Conservation (phyloP, 73 alveolate genomes). For the Tetrahymena borealis region DNA sequence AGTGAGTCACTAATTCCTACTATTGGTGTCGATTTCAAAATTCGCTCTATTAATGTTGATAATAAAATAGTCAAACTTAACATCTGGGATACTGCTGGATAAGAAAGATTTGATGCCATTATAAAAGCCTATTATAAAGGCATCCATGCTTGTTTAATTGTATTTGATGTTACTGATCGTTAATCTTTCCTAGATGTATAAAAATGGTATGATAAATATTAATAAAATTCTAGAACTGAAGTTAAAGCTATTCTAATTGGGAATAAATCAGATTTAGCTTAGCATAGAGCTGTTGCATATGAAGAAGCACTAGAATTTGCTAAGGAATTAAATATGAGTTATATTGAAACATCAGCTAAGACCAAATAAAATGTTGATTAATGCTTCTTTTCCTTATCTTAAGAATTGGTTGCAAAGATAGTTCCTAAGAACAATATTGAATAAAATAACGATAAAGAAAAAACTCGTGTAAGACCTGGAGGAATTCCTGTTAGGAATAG, state of each 20-base stretch:
- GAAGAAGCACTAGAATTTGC: constrained; percentile 30
- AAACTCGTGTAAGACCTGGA: background rate
- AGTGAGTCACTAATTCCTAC: constrained; percentile 56
- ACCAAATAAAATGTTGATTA: constrained; percentile 19
- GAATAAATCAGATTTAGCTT: constrained; percentile 6
- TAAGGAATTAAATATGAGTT: constrained; percentile 7
- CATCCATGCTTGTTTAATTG: constrained; percentile 50
- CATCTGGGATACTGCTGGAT: constrained; percentile 94
- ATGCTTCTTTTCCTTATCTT: background rate
- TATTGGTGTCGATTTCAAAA: constrained; percentile 73
- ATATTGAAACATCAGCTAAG: constrained; percentile 44
- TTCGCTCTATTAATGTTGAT: constrained; percentile 51
- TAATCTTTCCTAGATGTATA: constrained; percentile 13
- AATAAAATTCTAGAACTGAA: background rate
- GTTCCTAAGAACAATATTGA: background rate
- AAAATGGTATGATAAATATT: background rate
- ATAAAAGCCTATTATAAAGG: constrained; percentile 52
- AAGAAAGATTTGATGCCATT: constrained; percentile 76
- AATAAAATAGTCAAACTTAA: constrained; percentile 44
- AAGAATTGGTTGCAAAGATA: background rate
- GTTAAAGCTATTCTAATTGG: background rate
- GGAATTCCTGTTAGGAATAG: no score
- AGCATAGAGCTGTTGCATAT: constrained; percentile 6
- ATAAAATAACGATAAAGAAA: background rate
- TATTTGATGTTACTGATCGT: constrained; percentile 40